Evolutionary conservation across 2,329 filamentous ascomycete genomes (phyloP), one percentile per base, ranked within the genome.

Genomic region (Mollisiaceae sp.): DNA sequence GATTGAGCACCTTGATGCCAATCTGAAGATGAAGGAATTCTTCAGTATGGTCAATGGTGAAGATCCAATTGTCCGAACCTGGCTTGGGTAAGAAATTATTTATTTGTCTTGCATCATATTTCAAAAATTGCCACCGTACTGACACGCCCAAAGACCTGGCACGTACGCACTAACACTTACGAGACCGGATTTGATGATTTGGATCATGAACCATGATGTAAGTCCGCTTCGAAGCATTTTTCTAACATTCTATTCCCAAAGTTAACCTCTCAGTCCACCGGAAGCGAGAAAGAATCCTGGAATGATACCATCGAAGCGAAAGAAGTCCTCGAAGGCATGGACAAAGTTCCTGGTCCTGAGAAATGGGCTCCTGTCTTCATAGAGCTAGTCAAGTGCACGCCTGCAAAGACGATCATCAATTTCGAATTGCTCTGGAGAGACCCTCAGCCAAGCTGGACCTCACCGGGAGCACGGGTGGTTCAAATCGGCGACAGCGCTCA

Each of bases 21-120:
- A 59, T 15, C 56, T 36, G 36, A 41, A 59, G 24, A 36, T 59
- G 22, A 59, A 59, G 38, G 56, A 59, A 18, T 59, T 59, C 38
- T 59, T 59, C 35, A 54, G 45, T 35, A 63, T 63, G 56, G 62
- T 63, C 32, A 45, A 52, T 52, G 62, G 62, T 35, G 38, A 32
- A 47, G 55, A 59, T 54, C 55, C 11, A 35, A 63, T 52, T 52
- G 56, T 50, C 24, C 58, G 56, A 41, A 59, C 45, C 20, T 63
- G 5, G 83, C 83, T 2, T 80, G 81, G 0, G 80, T 86, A 64
- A 85, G 86, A 82, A 67, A 82, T 78, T 41, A 62, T 86, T 83
- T 83, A 84, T 85, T 6, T 82, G 83, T 60, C 85, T 69, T 80
- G 78, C 65, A 79, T 80, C 64, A 63, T 72, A 70, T 12, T 59